phyloP scores from a whole-genome alignment of 192 early-diverging fungal species.

The Phycomyces blakesleeanus region DNA sequence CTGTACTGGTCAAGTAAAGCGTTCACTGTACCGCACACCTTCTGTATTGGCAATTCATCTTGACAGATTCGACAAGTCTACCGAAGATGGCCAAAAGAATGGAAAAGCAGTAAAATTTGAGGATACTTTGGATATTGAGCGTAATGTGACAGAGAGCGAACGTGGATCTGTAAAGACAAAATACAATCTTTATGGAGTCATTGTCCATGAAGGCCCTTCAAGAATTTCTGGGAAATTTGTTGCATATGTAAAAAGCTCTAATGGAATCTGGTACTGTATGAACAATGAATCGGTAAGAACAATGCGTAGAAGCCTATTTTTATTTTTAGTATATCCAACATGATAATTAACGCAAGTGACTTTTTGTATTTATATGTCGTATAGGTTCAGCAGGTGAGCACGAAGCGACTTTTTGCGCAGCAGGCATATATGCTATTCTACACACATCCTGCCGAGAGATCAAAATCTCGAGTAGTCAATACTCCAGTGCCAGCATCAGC shows the following conservation, averaged over 20 bases:
- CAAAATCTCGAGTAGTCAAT: neutral
- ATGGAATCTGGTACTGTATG: slow-evolving; percentile 78
- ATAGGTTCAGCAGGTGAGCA: slow-evolving; percentile 68
- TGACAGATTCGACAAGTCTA: slow-evolving; percentile 16
- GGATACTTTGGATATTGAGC: slow-evolving; percentile 25
- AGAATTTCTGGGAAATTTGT: slow-evolving; percentile 81
- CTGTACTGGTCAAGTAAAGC: neutral
- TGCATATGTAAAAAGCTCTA: slow-evolving; percentile 71
- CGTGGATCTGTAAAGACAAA: slow-evolving; percentile 23
- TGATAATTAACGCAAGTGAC: neutral
- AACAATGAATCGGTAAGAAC: slow-evolving; percentile 55
- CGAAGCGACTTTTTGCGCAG: slow-evolving; percentile 63
- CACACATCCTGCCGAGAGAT: slow-evolving; percentile 4
- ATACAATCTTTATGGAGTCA: slow-evolving; percentile 70
- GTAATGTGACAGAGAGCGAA: slow-evolving; percentile 29
- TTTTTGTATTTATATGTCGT: neutral
- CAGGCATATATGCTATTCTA: slow-evolving; percentile 80
- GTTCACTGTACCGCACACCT: slow-evolving; percentile 24
- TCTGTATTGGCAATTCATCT: slow-evolving; percentile 19
- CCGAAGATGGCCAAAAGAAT: slow-evolving; percentile 52
- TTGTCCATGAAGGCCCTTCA: slow-evolving; percentile 72
- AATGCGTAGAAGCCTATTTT: too few relatives aligned
- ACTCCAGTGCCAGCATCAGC: neutral
- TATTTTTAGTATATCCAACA: neutral
- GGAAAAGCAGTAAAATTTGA: slow-evolving; percentile 25